These are phyloP conservation scores for Globisporangium takayamanum DNA, from an alignment of 352 stramenopile species.

Conservation along the genomic window DNA sequence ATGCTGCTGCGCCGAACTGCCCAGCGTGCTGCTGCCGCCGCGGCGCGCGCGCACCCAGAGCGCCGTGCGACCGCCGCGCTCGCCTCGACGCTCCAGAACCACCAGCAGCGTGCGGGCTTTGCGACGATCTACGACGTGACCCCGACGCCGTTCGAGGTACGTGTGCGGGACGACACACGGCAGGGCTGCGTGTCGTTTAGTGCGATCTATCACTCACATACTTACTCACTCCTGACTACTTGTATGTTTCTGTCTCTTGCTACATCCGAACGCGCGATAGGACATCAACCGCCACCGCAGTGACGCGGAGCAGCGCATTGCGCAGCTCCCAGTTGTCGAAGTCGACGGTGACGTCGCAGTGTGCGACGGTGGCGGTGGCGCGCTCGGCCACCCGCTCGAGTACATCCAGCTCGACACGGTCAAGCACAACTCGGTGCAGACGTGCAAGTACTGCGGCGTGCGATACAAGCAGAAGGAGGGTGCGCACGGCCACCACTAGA, in stretches of 20 bases:
- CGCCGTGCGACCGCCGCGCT: constrained; percentile 4
- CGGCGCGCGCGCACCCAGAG: constrained; percentile 7
- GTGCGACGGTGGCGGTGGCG: constrained; percentile 94
- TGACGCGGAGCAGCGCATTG: constrained; percentile 87
- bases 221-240: background rate
- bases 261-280: constrained; percentile 17
- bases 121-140: constrained; percentile 62
- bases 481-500: constrained; percentile 57
- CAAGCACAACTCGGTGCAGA: constrained; percentile 56
- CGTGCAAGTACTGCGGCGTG: constrained; percentile 92
- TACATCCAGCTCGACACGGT: constrained; percentile 91
- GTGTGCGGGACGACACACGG: background rate
- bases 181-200: background rate
- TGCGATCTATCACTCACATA: background rate
- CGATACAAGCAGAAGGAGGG: constrained; percentile 85
- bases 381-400: constrained; percentile 95
- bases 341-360: constrained; percentile 89
- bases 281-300: constrained; percentile 83
- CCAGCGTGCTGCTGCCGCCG: constrained; percentile 19
- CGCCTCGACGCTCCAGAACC: constrained; percentile 8
- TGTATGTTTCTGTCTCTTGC: background rate
- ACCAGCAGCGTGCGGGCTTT: constrained; percentile 36
- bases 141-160: constrained; percentile 56
- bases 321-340: constrained; percentile 86
- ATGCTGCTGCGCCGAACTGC: constrained; percentile 18